Evolutionary conservation across 2,329 filamentous ascomycete genomes (phyloP).

Genomic region (Aspergillus ustus): DNA sequence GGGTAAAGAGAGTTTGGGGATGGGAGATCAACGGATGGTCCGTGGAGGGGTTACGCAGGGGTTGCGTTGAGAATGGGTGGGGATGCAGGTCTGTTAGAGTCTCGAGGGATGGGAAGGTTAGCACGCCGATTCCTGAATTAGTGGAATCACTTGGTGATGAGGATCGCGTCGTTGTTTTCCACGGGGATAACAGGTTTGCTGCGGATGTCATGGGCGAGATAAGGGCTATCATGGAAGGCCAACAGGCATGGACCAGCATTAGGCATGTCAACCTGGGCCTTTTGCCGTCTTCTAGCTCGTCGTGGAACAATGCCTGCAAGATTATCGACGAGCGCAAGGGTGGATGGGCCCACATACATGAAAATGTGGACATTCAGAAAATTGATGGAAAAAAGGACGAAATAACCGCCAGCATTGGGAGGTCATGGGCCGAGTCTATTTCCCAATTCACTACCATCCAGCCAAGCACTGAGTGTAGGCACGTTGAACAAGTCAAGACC

Average conservation of each 20-base stretch:
- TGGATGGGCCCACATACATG: conserved; percentile 66
- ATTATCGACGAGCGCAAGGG: conserved; percentile 51
- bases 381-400: conserved; percentile 45
- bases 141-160: conserved; percentile 42
- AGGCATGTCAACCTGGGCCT: conserved; percentile 65
- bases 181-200: conserved; percentile 69
- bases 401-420: conserved; percentile 47
- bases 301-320: conserved; percentile 56
- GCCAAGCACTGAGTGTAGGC: conserved; percentile 39
- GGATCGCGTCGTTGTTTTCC: conserved; percentile 68
- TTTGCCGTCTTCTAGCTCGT: conserved; percentile 56
- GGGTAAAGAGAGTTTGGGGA: conserved; percentile 71
- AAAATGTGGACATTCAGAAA: conserved; percentile 58
- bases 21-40: conserved; percentile 94
- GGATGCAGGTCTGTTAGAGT: conserved; percentile 58
- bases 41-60: conserved; percentile 78
- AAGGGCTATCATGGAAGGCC: conserved; percentile 35
- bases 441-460: conserved; percentile 6
- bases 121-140: conserved; percentile 33
- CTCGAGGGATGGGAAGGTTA: conserved; percentile 40
- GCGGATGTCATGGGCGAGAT: conserved; percentile 43
- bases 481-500: conserved; percentile 61
- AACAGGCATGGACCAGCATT: conserved; percentile 43
- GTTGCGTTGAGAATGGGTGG: conserved; percentile 73
- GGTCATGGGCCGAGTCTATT: conserved; percentile 26